phyloP scores from a whole-genome alignment of 1,284 basidiomycete species.

The Prillingera fragicola region DNA sequence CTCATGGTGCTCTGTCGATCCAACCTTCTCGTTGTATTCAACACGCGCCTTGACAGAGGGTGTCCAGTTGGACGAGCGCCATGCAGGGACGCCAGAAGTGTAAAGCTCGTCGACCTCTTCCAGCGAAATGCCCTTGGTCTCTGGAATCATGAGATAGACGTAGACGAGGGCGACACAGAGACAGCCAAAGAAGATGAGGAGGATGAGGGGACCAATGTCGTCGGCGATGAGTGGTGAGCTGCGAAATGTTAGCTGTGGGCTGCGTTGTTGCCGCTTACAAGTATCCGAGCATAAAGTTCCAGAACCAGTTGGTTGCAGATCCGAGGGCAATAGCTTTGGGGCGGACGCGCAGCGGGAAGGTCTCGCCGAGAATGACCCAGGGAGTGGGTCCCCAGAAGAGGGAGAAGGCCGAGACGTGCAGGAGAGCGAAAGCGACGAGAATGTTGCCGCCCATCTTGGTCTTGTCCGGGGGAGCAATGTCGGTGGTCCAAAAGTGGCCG shows the following conservation, averaged over 20 bases:
- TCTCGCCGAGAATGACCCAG: slow-evolving; percentile 61
- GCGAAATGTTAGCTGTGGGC: not conserved
- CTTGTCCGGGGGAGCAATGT: slow-evolving; percentile 40
- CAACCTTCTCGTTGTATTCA: no score
- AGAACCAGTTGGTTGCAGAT: slow-evolving; percentile 52
- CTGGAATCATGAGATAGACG: slow-evolving; percentile 56
- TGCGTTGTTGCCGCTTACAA: slow-evolving; percentile 59
- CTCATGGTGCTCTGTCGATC: no score
- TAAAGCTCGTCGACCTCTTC: slow-evolving; percentile 77
- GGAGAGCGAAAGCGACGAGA: slow-evolving; percentile 64
- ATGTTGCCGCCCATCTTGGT: slow-evolving; percentile 56
- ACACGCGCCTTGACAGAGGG: no score
- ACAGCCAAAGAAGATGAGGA: slow-evolving; percentile 54
- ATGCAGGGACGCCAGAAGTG: slow-evolving; percentile 59
- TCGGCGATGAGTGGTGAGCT: slow-evolving; percentile 53
- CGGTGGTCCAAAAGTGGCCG: slow-evolving; percentile 60
- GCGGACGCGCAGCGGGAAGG: slow-evolving; percentile 66
- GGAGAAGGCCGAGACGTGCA: slow-evolving; percentile 67
- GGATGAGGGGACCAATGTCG: slow-evolving; percentile 63
- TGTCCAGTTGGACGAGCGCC: slow-evolving; percentile 59
- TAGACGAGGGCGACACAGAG: slow-evolving; percentile 63
- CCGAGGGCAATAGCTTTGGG: slow-evolving; percentile 70
- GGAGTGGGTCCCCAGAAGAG: slow-evolving; percentile 63
- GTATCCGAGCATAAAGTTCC: slow-evolving; percentile 59
- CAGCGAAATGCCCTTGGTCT: slow-evolving; percentile 66